Conservation (phyloP, 495 filamentous ascomycete genomes). For the Mytilinidion resinicola region DNA sequence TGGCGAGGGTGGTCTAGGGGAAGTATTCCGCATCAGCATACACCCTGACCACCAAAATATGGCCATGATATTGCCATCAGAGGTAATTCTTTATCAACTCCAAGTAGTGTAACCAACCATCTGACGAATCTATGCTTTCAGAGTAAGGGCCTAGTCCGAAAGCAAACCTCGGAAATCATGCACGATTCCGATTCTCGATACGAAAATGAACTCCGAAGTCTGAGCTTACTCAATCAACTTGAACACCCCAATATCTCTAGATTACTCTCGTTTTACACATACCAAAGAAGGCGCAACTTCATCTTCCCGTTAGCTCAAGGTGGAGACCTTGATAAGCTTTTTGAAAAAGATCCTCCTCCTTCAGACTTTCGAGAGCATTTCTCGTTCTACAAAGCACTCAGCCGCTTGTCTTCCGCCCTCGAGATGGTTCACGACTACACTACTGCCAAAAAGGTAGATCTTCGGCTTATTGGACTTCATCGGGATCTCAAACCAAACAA, state of each 20-base stretch:
- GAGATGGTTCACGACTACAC: slow-evolving; percentile 10
- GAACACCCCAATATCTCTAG: slow-evolving; percentile 10
- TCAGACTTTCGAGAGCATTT: neutral
- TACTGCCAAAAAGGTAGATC: slow-evolving; percentile 3
- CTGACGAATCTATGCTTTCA: neutral
- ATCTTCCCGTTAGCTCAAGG: slow-evolving; percentile 16
- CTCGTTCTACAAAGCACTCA: neutral
- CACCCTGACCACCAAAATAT: neutral
- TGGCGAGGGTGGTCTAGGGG: neutral
- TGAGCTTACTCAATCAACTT: neutral
- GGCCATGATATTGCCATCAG: no score
- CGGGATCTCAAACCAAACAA: slow-evolving; percentile 25
- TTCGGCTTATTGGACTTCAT: slow-evolving; percentile 25
- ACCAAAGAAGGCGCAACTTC: slow-evolving; percentile 9
- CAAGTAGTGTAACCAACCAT: no score
- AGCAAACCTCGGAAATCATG: neutral
- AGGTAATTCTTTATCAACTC: no score
- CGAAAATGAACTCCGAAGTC: slow-evolving; percentile 2
- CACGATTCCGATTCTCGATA: no score
- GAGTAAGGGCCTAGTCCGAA: no score
- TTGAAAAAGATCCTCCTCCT: neutral
- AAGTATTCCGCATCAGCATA: slow-evolving; percentile 1
- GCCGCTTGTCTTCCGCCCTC: neutral
- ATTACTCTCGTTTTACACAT: slow-evolving; percentile 12
- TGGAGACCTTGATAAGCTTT: neutral